phyloP scores from a whole-genome alignment of 164 flowering plant species.

The Vitis amurensis region DNA sequence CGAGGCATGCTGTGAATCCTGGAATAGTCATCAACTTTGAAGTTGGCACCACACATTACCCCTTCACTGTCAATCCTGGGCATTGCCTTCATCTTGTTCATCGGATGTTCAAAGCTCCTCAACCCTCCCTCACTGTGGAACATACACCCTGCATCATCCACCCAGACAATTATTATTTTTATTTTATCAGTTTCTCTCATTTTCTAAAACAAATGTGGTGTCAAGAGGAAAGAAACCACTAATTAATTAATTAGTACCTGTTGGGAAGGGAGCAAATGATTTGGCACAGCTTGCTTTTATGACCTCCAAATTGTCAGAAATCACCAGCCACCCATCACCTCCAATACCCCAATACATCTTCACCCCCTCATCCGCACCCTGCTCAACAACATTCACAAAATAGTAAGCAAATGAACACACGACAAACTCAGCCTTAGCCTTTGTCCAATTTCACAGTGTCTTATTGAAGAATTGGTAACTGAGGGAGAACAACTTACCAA shows the following conservation, averaged over 20 bases:
- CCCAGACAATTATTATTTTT: not conserved
- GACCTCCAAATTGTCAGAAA: constrained; percentile 55
- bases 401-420: not conserved
- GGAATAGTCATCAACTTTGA: constrained; percentile 58
- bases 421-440: not conserved
- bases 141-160: constrained; percentile 63
- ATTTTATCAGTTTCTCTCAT: not conserved
- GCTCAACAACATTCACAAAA: constrained; percentile 6
- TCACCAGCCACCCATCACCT: constrained; percentile 71
- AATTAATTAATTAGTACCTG: constrained; percentile 32
- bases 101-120: constrained; percentile 79
- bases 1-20: constrained; percentile 51
- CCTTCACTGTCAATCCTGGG: constrained; percentile 78
- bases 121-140: constrained; percentile 58
- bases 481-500: constrained; percentile 31
- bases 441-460: not conserved
- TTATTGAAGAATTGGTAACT: too few relatives aligned
- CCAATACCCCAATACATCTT: constrained; percentile 77
- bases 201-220: not conserved
- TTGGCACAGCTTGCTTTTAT: constrained; percentile 73
- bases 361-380: constrained; percentile 55
- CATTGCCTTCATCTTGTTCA: constrained; percentile 69
- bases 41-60: constrained; percentile 72
- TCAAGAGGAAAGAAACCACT: not conserved
- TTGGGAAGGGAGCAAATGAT: constrained; percentile 80